These are phyloP conservation scores for Candida labiduridarum DNA, from an alignment of 1,139 yeast species.

Conservation along the genomic window DNA sequence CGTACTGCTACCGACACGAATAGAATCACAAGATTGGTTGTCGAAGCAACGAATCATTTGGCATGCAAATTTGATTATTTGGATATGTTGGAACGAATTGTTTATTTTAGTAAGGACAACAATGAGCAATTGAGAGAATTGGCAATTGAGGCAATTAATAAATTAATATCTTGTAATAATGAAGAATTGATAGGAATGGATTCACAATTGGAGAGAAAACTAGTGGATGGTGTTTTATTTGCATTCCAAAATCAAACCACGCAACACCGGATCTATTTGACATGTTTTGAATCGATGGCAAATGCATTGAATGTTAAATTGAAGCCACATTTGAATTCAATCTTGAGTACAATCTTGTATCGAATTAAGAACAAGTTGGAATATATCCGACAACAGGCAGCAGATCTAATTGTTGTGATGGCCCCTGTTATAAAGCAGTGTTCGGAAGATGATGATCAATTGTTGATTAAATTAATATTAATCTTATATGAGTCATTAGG, in stretches of 20 bases:
- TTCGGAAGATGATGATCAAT: conserved; percentile 48
- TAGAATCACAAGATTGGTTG: conserved; percentile 58
- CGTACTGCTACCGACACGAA: conserved; percentile 59
- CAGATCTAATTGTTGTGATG: conserved; percentile 69
- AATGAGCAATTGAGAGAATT: conserved; percentile 78
- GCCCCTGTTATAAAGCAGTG: conserved; percentile 72
- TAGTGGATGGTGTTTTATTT: conserved; percentile 81
- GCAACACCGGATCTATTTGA: conserved; percentile 56
- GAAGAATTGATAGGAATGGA: conserved; percentile 42
- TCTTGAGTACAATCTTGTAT: conserved; percentile 73
- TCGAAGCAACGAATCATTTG: conserved; percentile 70
- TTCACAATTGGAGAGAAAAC: conserved; percentile 54
- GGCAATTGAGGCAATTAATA: conserved; percentile 69
- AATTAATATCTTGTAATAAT: conserved; percentile 29
- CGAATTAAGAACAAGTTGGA: conserved; percentile 74
- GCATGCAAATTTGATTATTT: conserved; percentile 71
- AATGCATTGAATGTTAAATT: conserved; percentile 69
- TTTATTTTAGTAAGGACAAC: conserved; percentile 72
- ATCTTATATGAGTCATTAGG: conserved; percentile 90
- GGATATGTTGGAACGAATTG: conserved; percentile 58
- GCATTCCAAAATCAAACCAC: conserved; percentile 80
- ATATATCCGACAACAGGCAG: conserved; percentile 81
- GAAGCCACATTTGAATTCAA: conserved; percentile 74
- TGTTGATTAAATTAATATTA: conserved; percentile 69
- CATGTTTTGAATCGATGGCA: conserved; percentile 68